These are phyloP conservation scores for Gossypium trilobum DNA, from an alignment of 441 rosid species.

Conservation along the genomic window DNA sequence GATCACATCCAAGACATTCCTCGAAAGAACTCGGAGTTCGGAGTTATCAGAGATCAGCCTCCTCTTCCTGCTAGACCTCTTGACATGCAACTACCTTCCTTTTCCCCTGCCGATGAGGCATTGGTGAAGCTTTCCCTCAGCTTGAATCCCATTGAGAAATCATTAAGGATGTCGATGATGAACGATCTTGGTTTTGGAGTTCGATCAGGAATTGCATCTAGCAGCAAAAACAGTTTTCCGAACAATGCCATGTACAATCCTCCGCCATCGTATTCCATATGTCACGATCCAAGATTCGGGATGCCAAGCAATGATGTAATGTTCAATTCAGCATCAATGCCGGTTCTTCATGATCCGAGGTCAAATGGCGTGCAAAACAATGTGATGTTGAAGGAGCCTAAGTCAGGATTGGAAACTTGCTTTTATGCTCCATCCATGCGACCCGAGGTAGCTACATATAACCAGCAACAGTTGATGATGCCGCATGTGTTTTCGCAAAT, in stretches of 20 bases:
- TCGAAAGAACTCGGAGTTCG: not conserved
- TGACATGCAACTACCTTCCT: not conserved
- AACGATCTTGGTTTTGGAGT: not conserved
- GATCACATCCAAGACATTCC: not conserved
- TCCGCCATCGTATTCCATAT: not conserved
- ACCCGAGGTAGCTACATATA: not conserved
- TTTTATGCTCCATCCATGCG: not conserved
- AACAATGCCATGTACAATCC: not conserved
- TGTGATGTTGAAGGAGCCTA: not conserved
- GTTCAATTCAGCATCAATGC: not conserved
- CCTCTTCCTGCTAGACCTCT: not conserved
- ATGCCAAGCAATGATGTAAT: not conserved
- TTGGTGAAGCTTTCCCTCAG: conserved; percentile 6
- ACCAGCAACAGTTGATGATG: not conserved
- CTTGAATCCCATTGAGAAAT: not conserved
- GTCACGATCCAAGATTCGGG: not conserved
- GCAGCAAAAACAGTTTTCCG: not conserved
- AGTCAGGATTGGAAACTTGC: not conserved
- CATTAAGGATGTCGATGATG: not conserved
- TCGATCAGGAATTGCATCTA: conserved; percentile 6
- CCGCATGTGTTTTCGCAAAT: not conserved
- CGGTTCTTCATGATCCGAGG: not conserved
- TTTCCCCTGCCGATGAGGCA: conserved; percentile 3
- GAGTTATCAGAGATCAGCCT: not conserved
- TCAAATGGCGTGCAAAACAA: not conserved